Evolutionary conservation across 768 basidiomycete species (phyloP), one percentile per base, ranked within the genome.

Genomic region (Myochromella boudieri): DNA sequence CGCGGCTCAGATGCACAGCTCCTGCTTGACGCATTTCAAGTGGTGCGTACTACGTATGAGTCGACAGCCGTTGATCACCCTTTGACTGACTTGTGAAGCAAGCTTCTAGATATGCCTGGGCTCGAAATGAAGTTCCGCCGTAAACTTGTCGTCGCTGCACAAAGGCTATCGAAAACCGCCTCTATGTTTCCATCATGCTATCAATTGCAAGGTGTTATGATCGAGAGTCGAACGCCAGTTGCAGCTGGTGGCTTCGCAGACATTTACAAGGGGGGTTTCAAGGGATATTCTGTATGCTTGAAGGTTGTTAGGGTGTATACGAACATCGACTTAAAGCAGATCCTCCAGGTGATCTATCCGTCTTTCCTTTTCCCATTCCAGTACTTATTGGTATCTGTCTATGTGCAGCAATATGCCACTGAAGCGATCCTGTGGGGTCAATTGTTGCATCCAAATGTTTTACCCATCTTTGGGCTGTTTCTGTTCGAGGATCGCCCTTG

Each of bases 381-480:
- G 17, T n/a, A n/a, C 18, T 34, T n/a, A 14, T 4, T 34, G n/a
- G 17, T 24, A 15, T 42, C 18, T 25, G 7, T 6, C 4, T 11
- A 17, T 7, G n/a, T n/a, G 33, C 14, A 53, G 52, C 22, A 36
- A 42, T 37, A 50, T 22, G 33, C 43, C n/a, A 39, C 37, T 17
- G 52, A 53, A 37, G 49, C 22, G 15, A 42, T 53, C 10, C 40
- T 53, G 7, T 53, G 52, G 52, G 26, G 37, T 20, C 52, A 53
- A 14, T 21, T 53, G 3, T 28, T 27, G 18, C 52, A 53, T 36
- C 38, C 43, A 6, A 53, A 53, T 46, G 53, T 72, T 8, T 57
- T 71, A 3, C 69, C 69, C 1, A 67, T 72, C 31, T 64, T 63
- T 11, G 70, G 71, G 2, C 42, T 64, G 4, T 51, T 48, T 26